phyloP scores from a whole-genome alignment of 306 rosid species.

The Mimosa pudica region DNA sequence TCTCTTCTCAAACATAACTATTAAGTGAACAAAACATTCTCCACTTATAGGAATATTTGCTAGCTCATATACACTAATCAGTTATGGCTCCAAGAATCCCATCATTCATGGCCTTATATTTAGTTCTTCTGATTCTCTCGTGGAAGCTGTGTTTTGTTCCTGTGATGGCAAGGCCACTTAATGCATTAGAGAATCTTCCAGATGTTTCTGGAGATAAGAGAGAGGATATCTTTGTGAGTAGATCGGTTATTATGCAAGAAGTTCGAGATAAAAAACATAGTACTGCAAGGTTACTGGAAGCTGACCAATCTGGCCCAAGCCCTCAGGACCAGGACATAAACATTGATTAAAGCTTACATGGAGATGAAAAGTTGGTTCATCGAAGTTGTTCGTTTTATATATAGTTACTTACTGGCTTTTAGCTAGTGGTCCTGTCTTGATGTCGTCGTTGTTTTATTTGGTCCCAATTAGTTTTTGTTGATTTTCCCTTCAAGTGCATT shows the following conservation, averaged over 20 bases:
- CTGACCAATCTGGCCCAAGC: neutral
- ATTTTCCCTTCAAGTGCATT: too few relatives aligned
- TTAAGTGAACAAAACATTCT: neutral
- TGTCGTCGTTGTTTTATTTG: neutral
- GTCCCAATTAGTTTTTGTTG: neutral
- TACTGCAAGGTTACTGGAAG: neutral
- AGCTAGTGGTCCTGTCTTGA: neutral
- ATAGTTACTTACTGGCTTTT: neutral
- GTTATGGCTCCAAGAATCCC: slow-evolving; percentile 12
- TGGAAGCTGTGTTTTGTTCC: neutral
- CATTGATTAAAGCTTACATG: neutral
- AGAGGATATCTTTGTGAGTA: neutral
- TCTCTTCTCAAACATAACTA: neutral
- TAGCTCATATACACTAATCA: neutral
- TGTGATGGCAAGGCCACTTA: slow-evolving; percentile 33
- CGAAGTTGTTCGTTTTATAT: neutral
- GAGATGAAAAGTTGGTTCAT: neutral
- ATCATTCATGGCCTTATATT: slow-evolving; percentile 17
- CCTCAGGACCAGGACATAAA: neutral
- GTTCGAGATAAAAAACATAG: neutral
- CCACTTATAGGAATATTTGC: neutral
- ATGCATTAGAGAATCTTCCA: neutral
- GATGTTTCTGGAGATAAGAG: neutral
- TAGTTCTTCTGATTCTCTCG: slow-evolving; percentile 7
- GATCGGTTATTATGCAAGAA: neutral